Evolutionary conservation across 139 green algal genomes (phyloP).

Genomic region (Micractinium conductrix): DNA sequence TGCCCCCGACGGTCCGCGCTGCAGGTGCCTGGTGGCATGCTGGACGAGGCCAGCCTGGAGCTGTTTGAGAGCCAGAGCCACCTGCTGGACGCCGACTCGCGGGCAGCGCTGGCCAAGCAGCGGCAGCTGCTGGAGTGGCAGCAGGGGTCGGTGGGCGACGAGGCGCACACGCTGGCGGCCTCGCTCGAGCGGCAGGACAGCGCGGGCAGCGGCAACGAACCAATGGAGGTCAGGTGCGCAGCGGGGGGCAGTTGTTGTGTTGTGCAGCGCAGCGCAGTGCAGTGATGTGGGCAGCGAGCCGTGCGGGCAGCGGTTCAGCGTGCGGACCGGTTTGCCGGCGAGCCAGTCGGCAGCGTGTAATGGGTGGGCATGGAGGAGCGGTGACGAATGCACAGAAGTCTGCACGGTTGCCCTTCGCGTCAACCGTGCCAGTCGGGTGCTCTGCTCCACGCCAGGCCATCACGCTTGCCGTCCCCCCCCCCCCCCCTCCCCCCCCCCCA

Average conservation of each 20-base stretch:
- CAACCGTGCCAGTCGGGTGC: neutral
- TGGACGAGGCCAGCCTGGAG: slow-evolving; percentile 48
- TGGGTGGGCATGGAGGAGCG: too few relatives aligned
- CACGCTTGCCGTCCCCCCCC: neutral
- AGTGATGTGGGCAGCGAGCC: too few relatives aligned
- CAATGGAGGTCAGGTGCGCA: slow-evolving; percentile 7
- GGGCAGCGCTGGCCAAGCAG: slow-evolving; percentile 31
- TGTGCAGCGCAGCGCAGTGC: neutral
- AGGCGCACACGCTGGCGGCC: slow-evolving; percentile 10
- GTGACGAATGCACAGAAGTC: too few relatives aligned
- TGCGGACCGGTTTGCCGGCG: too few relatives aligned
- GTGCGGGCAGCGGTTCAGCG: too few relatives aligned
- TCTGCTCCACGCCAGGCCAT: neutral
- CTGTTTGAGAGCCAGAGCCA: slow-evolving; percentile 54
- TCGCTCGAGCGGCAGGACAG: slow-evolving; percentile 39
- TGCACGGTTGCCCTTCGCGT: neutral
- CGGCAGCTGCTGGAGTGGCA: slow-evolving; percentile 44
- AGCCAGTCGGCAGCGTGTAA: too few relatives aligned
- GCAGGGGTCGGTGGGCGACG: slow-evolving; percentile 5
- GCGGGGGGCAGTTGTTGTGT: neutral
- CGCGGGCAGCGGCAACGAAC: slow-evolving; percentile 40
- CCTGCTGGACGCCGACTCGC: slow-evolving; percentile 42
- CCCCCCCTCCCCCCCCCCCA: neutral
- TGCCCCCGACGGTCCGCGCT: too few relatives aligned
- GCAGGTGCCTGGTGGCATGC: slow-evolving; percentile 41